phyloP scores from a whole-genome alignment of 768 basidiomycete species.

The Lactarius tabidus region DNA sequence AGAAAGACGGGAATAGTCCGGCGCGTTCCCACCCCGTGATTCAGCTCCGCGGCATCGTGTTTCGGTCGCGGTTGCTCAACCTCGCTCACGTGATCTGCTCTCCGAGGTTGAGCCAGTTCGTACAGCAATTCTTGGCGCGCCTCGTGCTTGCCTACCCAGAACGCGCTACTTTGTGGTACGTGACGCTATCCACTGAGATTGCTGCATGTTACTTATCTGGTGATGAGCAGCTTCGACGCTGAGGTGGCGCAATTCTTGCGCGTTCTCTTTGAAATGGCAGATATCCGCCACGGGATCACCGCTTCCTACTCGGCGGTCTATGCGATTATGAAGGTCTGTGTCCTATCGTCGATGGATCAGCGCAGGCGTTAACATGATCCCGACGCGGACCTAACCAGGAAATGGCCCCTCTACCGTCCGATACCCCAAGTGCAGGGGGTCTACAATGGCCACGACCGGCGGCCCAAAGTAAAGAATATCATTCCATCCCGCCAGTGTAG shows the following conservation, averaged over 20 bases:
- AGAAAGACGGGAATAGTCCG: background rate
- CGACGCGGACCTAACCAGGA: slow-evolving; percentile 5
- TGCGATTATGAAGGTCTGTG: slow-evolving; percentile 19
- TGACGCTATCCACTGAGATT: background rate
- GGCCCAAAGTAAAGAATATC: background rate
- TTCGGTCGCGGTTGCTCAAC: slow-evolving; percentile 12
- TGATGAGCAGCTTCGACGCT: slow-evolving; percentile 11
- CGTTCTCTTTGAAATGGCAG: background rate
- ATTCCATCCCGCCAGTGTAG: background rate
- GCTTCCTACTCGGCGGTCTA: slow-evolving; percentile 1
- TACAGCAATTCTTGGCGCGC: slow-evolving; percentile 16
- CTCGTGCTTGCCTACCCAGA: slow-evolving; percentile 13
- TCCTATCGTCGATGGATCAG: background rate
- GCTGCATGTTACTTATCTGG: too few relatives aligned
- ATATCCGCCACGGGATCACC: slow-evolving; percentile 6
- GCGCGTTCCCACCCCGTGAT: background rate
- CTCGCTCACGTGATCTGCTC: slow-evolving; percentile 14
- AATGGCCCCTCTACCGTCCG: slow-evolving; percentile 14
- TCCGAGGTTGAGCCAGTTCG: slow-evolving; percentile 12
- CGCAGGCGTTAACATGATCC: background rate
- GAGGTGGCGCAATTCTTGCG: slow-evolving; percentile 13
- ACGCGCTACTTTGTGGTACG: slow-evolving; percentile 16
- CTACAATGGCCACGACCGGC: slow-evolving; percentile 10
- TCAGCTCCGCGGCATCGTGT: slow-evolving; percentile 7
- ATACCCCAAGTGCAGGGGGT: slow-evolving; percentile 14